Evolutionary conservation across 306 rosid genomes (phyloP), one percentile per base, ranked within the genome.

Genomic region (Sesbania bispinosa): DNA sequence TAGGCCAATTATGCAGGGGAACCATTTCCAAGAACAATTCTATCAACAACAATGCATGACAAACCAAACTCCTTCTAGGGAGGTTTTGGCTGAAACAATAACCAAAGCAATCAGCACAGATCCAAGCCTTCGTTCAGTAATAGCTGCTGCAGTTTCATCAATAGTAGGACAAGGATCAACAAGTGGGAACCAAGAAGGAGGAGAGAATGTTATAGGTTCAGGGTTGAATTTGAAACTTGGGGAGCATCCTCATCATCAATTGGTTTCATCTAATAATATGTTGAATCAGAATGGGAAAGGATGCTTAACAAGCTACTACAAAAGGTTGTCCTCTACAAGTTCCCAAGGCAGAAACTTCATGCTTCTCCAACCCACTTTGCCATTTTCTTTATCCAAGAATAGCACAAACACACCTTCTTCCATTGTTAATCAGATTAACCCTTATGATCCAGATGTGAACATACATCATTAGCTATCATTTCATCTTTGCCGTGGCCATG

Each of bases 61-160:
- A 41, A 85, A 68, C 64, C 81, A 76, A 55, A 76, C 74, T 30
- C 61, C 74, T 48, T 68, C 86, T 10, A 77, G 47, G 51, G 80
- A 80, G 29, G 75, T 75, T 36, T 79, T 88, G 48, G 85, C 85
- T 5, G 90, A 88, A 51, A 66, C 85, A 62, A 45, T 88, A 70
- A 81, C 90, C 45, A 85, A 83, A 50, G 93, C 88, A 67, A 88
- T 88, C 33, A 84, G 79, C 0, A 70, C 82, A 0, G 82, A 88
- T 62, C 87, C 87, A 2, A 77, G 80, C 58, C 84, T 88, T 82
- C 81, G 74, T 7, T 85, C 88, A 0, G 76, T 74, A 0, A 79
- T 88, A 65, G 88, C 85, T 16, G 83, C 87, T 29, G 88, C 93
- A 10, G 83, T 88, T 62, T 76, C 93, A 47, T 81, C 93, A 6